phyloP scores from a whole-genome alignment of 1,284 basidiomycete genomes.

The Volvariella surrecta region DNA sequence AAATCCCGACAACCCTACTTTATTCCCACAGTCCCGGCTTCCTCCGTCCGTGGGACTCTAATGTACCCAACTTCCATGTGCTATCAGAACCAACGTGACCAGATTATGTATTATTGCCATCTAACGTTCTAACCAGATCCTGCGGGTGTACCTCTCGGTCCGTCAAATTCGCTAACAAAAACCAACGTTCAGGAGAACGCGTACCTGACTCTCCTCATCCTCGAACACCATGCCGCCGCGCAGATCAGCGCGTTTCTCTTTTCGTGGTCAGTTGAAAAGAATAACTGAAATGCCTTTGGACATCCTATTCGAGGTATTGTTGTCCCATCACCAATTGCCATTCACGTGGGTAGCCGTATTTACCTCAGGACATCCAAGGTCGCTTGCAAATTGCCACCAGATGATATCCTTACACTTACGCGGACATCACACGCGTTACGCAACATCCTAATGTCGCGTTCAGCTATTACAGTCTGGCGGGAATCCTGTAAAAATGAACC shows the following conservation, averaged over 20 bases:
- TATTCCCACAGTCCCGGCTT: constrained; percentile 37
- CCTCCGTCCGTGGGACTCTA: constrained; percentile 17
- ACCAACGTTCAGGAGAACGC: too few species aligned
- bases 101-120: too few species aligned
- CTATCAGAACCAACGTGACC: background rate
- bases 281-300: constrained; percentile 9
- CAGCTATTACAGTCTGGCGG: background rate
- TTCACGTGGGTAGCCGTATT: too few species aligned
- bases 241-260: background rate
- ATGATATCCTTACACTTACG: background rate
- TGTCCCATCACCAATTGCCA: too few species aligned
- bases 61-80: background rate
- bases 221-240: background rate
- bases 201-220: background rate
- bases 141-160: background rate
- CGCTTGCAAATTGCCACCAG: background rate
- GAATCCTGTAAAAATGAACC: background rate
- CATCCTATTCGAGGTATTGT: constrained; percentile 7
- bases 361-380: background rate
- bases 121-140: too few species aligned
- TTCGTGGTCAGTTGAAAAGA: constrained; percentile 5
- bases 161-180: too few species aligned
- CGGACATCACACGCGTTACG: constrained; percentile 2
- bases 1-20: constrained; percentile 32
- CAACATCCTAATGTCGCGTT: constrained; percentile 1